Conservation (phyloP, 768 basidiomycete species). For the Asterophora parasitica region DNA sequence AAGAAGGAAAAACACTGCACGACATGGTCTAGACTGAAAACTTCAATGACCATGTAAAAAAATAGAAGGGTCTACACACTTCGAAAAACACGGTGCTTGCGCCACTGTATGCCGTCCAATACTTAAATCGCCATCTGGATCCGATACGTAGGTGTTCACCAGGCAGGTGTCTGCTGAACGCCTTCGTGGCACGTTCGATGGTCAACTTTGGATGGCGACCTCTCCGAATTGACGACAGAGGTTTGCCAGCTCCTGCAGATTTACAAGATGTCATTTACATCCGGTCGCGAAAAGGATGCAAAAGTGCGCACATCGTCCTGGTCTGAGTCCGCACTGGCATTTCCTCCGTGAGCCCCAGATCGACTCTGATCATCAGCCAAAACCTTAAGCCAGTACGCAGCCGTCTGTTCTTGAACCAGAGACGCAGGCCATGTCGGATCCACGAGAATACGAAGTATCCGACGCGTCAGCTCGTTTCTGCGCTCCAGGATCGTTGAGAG, state of each 20-base stretch:
- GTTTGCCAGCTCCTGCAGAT: constrained; percentile 9
- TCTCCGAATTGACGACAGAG: constrained; percentile 15
- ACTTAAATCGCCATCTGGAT: too few relatives aligned
- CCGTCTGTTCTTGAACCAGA: constrained; percentile 2
- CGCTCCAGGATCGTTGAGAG: constrained; percentile 6
- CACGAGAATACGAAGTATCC: constrained; percentile 15
- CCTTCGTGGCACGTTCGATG: neutral
- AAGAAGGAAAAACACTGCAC: too few relatives aligned
- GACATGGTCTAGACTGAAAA: neutral
- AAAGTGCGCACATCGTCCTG: constrained; percentile 12
- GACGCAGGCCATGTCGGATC: constrained; percentile 7
- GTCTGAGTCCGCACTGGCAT: neutral
- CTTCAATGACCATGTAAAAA: neutral
- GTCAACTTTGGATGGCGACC: constrained; percentile 2
- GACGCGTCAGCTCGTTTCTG: constrained; percentile 15
- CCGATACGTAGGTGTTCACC: too few relatives aligned
- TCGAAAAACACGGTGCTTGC: too few relatives aligned
- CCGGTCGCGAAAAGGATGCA: neutral
- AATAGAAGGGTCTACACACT: too few relatives aligned
- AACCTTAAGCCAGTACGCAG: constrained; percentile 13
- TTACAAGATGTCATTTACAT: neutral
- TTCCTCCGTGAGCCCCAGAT: neutral
- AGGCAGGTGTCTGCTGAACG: too few relatives aligned
- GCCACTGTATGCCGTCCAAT: too few relatives aligned
- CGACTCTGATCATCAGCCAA: constrained; percentile 6